Percentiles rank a stretch among this genome's conserved stretches.
Evolutionary conservation across 2,329 filamentous ascomycete species (phyloP).

Genomic region (Ceratocystis colombiana): DNA sequence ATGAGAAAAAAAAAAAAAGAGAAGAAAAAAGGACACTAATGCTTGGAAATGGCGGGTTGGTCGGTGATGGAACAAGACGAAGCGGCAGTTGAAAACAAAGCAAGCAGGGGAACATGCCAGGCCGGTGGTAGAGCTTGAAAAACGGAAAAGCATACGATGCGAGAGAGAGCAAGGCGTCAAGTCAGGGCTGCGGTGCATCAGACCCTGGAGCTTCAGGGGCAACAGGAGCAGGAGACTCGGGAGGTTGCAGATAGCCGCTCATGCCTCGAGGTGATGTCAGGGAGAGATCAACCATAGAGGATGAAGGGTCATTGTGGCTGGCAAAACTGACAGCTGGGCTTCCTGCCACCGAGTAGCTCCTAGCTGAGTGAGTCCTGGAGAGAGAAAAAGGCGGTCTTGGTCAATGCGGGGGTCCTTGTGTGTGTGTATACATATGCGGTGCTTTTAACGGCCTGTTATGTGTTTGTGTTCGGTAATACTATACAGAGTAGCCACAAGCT

Average conservation of each 20-base stretch:
- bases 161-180: background rate
- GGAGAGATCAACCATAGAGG: background rate
- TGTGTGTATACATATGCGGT: constrained; percentile 4
- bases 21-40: background rate
- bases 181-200: constrained; percentile 2
- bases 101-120: constrained; percentile 11
- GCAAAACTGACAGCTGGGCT: constrained; percentile 22
- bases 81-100: constrained; percentile 8
- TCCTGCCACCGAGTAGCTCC: constrained; percentile 17
- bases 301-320: background rate
- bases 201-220: background rate
- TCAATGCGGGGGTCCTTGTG: constrained; percentile 22
- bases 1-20: background rate
- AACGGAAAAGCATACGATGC: background rate
- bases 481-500: constrained; percentile 9
- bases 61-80: background rate
- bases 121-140: background rate
- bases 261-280: background rate
- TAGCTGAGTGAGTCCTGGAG: constrained; percentile 22
- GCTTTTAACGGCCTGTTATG: constrained; percentile 5
- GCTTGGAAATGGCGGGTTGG: background rate
- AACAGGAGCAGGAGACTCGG: constrained; percentile 12
- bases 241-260: background rate
- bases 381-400: constrained; percentile 22
- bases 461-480: constrained; percentile 8